These are phyloP conservation scores for Phytopythium cucurbitacearum DNA, from an alignment of 352 stramenopile genomes.

Conservation along the genomic window DNA sequence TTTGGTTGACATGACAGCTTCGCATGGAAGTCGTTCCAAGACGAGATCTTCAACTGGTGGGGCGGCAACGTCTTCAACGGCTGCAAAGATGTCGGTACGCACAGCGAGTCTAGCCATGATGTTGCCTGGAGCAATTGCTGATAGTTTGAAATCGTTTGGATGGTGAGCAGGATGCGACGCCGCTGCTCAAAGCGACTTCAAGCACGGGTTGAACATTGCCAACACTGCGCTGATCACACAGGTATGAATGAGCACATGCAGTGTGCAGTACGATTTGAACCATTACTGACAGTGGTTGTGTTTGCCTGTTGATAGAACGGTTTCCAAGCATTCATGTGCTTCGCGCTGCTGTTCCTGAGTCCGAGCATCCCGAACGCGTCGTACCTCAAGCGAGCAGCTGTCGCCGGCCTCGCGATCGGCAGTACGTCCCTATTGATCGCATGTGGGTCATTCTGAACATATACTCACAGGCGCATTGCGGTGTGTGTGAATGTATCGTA, in stretches of 20 bases:
- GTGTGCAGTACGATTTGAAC: slow-evolving; percentile 1
- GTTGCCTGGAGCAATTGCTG: neutral
- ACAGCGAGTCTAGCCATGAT: neutral
- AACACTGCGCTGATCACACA: slow-evolving; percentile 53
- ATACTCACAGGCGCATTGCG: neutral
- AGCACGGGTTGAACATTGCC: slow-evolving; percentile 49
- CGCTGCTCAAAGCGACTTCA: slow-evolving; percentile 31
- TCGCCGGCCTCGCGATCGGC: slow-evolving; percentile 42
- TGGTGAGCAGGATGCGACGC: slow-evolving; percentile 30
- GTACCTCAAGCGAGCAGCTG: slow-evolving; percentile 43
- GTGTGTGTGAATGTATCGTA: slow-evolving; percentile 13
- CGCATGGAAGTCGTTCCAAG: slow-evolving; percentile 67
- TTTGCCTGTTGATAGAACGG: slow-evolving; percentile 31
- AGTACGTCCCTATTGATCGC: slow-evolving; percentile 21
- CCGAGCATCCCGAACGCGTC: slow-evolving; percentile 41
- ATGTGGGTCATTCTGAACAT: neutral
- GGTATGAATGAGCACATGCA: slow-evolving; percentile 10
- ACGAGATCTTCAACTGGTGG: slow-evolving; percentile 77
- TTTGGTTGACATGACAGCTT: slow-evolving; percentile 26
- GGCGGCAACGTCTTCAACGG: slow-evolving; percentile 59
- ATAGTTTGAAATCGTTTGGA: neutral
- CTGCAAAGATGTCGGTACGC: slow-evolving; percentile 44
- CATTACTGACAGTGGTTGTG: neutral
- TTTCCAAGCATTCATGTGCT: slow-evolving; percentile 44
- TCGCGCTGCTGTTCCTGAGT: slow-evolving; percentile 51